Evolutionary conservation across 805 yeast genomes (phyloP), one percentile per base, ranked within the genome.

Genomic region (Millerago galiae): DNA sequence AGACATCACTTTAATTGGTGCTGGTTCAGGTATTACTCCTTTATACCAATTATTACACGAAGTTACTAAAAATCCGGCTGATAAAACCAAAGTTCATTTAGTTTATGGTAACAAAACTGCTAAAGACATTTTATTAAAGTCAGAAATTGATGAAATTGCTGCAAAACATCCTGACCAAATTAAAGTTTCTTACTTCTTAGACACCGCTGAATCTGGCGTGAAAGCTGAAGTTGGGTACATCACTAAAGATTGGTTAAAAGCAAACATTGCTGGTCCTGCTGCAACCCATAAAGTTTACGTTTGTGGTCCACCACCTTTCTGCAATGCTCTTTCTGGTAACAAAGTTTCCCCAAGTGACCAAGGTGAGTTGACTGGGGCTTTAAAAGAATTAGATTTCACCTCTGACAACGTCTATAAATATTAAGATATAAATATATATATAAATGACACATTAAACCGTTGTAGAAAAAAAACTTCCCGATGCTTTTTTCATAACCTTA

Each of bases 1-100:
- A 58, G 70, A 79, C 51, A 79, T 93, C 61, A 78, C 83, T 45
- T 75, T 93, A 61, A 72, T 93, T 54, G 98, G 96, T 56, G 99
- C 95, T 59, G 99, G 99, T 61, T 75, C 95, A 40, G 98, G 98
- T 67, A 90, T 93, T 64, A 87, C 97, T 37, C 99, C 99, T 46
- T 74, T 93, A 66, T 90, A 75, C 74, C 99, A 93, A 72, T 68
- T 93, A 63, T 64, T 87, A 49, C 83, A 79, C 58, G 81, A 78
- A 62, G 76, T 91, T 61, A 73, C 85, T 58, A 72, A 74, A 61
- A 79, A 90, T 73, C 90, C 95, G 43, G 70, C 67, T 36, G 98
- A 93, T 70, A 83, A 87, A 65, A 93, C 99, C 58, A 83, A 88
- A 74, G 81, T 93, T 50, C 74, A 80, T 49, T 72, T 93, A 54